Conservation (phyloP, 441 rosid species). For the Euphorbia celastroides region DNA sequence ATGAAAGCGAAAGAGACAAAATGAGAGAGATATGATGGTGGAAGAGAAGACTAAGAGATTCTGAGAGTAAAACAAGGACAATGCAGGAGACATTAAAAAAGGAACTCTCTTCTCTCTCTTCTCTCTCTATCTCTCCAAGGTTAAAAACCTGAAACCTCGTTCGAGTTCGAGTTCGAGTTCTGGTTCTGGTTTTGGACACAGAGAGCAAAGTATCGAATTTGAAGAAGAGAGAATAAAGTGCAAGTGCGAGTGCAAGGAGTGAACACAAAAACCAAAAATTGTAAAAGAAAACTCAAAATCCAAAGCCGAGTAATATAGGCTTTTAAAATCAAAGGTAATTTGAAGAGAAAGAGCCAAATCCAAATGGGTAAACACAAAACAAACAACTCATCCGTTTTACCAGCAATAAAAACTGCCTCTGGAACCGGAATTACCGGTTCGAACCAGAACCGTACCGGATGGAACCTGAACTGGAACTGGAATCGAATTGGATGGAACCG, state of each 20-base stretch:
- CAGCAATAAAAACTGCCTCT: neutral
- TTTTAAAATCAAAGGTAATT: neutral
- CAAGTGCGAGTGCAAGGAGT: neutral
- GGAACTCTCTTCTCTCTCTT: neutral
- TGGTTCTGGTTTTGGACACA: slow-evolving; percentile 18
- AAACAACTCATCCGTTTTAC: neutral
- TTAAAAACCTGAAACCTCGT: slow-evolving; percentile 48
- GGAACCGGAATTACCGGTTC: no score
- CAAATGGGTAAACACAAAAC: neutral
- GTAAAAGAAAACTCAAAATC: neutral
- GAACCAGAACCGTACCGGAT: no score
- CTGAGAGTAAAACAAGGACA: slow-evolving; percentile 45
- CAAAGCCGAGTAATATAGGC: neutral
- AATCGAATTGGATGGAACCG: no score
- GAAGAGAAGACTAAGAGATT: slow-evolving; percentile 42
- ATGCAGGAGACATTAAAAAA: slow-evolving; percentile 35
- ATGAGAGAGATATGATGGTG: slow-evolving; percentile 30
- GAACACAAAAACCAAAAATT: no score
- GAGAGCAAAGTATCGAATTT: slow-evolving; percentile 52
- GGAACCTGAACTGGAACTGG: no score
- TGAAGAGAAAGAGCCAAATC: slow-evolving; percentile 4
- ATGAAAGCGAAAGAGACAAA: slow-evolving; percentile 20
- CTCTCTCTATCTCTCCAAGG: neutral
- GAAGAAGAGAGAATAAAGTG: slow-evolving; percentile 56
- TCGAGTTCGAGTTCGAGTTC: slow-evolving; percentile 31